Evolutionary conservation across 192 early-diverging fungal genomes (phyloP), one percentile per base, ranked within the genome.

Genomic region (Umbelopsis sp.): DNA sequence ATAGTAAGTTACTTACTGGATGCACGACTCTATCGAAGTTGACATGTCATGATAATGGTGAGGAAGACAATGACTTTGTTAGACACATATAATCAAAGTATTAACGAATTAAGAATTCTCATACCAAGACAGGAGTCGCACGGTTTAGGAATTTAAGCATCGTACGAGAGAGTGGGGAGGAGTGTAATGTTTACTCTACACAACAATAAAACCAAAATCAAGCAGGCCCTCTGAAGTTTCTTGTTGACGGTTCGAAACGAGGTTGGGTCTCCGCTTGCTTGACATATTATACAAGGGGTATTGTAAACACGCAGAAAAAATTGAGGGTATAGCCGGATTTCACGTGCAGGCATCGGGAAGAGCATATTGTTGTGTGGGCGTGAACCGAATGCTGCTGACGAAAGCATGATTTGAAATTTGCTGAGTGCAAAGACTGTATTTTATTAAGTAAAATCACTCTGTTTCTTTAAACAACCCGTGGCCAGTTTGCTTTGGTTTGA

Each of bases 1-100:
- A 11, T 41, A 11, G 12, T 41, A 41, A 11, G 29, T 21, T 25
- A 68, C 73, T 75, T 70, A 75, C 73, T 53, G n/a, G 67, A 68
- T 24, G 59, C 73, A 70, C 73, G 49, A 54, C 29, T 41, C 73
- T 75, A 75, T 45, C 32, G 51, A 7, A 66, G 31, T 29, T 62
- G 31, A 62, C 16, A 34, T 29, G 17, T 62, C 52, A 24, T 26
- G 52, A 26, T 24, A n/a, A n/a, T n/a, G 26, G 24, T 6, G 16
- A 17, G 16, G 16, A 49, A 49, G 20, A n/a, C 47, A 49, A 17
- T 6, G 38, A 41, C 38, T 17, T 17, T 49, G 47, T 49, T 14
- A 20, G 11, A 62, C 16, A 31, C 26, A 29, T 20, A 3, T 17
- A 36, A 6, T 34, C 21, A 53, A 26, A 62, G 26, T 29, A n/a